A percentile compares a stretch with the other conserved stretches of the same genome.
Evolutionary conservation across 306 rosid species (phyloP).

Genomic region (Trifolium dubium): DNA sequence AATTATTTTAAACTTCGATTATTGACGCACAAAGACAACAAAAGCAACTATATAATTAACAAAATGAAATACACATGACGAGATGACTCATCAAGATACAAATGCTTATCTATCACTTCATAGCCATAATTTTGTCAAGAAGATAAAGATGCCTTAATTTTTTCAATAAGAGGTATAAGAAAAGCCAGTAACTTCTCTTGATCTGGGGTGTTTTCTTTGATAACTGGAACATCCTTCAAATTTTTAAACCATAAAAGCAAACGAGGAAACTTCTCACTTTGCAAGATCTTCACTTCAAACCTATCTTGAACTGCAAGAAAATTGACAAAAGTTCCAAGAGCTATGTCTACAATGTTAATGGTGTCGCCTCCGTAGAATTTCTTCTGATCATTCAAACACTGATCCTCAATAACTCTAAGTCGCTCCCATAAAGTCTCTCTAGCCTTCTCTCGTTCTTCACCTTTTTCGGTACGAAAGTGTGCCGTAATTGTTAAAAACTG

Average conservation of each 20-base stretch:
- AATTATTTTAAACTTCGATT: conserved; percentile 11
- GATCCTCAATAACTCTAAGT: conserved; percentile 37
- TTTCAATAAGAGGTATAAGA: background rate
- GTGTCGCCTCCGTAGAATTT: conserved; percentile 45
- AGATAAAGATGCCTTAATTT: conserved; percentile 12
- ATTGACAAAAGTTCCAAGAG: conserved; percentile 29
- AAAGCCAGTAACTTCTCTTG: conserved; percentile 7
- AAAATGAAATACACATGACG: background rate
- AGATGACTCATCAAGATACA: background rate
- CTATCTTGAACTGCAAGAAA: background rate
- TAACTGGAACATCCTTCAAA: conserved; percentile 48
- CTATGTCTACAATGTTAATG: conserved; percentile 46
- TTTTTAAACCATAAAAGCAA: conserved; percentile 45
- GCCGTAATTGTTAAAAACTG: background rate
- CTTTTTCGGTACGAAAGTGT: background rate
- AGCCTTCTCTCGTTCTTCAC: conserved; percentile 33
- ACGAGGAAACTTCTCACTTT: conserved; percentile 18
- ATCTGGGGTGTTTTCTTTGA: conserved; percentile 54
- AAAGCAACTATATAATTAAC: background rate
- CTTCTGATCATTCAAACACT: conserved; percentile 17
- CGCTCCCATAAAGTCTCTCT: conserved; percentile 22
- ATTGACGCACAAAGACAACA: background rate
- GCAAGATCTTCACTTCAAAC: conserved; percentile 23
- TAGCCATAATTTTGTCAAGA: conserved; percentile 17
- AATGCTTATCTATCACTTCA: background rate